Evolutionary conservation across 331 rosid species (phyloP).

Genomic region (Pyracantha coccinea): DNA sequence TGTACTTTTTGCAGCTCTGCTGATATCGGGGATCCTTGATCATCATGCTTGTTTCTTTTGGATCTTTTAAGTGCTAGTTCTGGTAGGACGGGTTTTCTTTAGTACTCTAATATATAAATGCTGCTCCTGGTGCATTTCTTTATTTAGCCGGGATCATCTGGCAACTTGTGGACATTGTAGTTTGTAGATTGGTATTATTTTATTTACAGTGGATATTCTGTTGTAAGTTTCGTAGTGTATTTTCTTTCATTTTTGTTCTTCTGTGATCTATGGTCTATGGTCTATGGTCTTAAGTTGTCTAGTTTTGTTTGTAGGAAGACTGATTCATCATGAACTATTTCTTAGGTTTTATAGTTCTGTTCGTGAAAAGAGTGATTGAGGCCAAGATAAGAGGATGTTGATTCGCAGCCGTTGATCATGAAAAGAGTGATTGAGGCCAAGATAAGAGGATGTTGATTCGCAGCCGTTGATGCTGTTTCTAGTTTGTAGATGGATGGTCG

Average conservation of each 20-base stretch:
- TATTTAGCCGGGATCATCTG: constrained; percentile 11
- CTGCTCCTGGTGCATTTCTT: constrained; percentile 26
- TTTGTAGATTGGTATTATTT: constrained; percentile 16
- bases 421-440: constrained; percentile 48
- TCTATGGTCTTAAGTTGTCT: constrained; percentile 13
- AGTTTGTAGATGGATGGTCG: constrained; percentile 59
- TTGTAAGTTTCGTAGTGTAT: constrained; percentile 9
- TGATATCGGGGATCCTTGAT: constrained; percentile 27
- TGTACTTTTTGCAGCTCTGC: constrained; percentile 30
- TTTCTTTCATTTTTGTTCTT: constrained; percentile 4
- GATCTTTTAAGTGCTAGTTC: constrained; percentile 40
- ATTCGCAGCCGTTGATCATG: constrained; percentile 57
- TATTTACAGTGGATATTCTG: not conserved
- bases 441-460: constrained; percentile 55
- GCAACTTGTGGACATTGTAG: constrained; percentile 18
- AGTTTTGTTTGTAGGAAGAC: constrained; percentile 12
- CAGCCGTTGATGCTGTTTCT: constrained; percentile 68
- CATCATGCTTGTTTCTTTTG: constrained; percentile 30
- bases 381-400: constrained; percentile 57
- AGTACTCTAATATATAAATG: constrained; percentile 26
- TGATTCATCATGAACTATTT: constrained; percentile 46
- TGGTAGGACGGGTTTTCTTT: constrained; percentile 52
- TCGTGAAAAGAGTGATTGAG: constrained; percentile 54
- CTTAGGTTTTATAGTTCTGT: constrained; percentile 91
- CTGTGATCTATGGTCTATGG: no score